Conservation (phyloP, 768 basidiomycete genomes). For the Kwoniella mangroviensis region DNA sequence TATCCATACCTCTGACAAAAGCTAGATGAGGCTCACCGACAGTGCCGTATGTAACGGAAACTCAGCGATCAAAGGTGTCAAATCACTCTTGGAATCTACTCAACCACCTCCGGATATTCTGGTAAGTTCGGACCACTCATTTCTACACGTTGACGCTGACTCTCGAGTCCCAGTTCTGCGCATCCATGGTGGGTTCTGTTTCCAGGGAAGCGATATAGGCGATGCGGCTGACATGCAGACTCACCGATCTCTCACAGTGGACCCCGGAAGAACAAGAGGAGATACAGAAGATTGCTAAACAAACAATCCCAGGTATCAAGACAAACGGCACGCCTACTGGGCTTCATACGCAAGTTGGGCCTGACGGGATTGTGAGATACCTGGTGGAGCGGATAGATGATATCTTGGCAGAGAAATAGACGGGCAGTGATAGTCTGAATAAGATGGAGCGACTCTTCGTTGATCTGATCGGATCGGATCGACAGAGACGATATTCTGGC, state of each 20-base stretch:
- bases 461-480: too few relatives aligned
- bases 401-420: constrained; percentile 27
- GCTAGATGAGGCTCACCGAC: neutral
- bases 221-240: neutral
- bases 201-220: neutral
- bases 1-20: neutral
- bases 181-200: constrained; percentile 39
- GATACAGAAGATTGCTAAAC: constrained; percentile 46
- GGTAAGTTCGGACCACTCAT: constrained; percentile 26
- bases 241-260: constrained; percentile 33
- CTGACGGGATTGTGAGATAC: constrained; percentile 49
- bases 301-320: constrained; percentile 50
- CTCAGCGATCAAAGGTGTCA: constrained; percentile 51
- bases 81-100: constrained; percentile 43
- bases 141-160: neutral
- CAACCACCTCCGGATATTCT: constrained; percentile 47
- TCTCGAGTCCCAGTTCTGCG: constrained; percentile 35
- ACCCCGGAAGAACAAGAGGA: constrained; percentile 53
- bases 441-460: too few relatives aligned
- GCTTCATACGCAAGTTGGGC: constrained; percentile 47
- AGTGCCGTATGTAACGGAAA: neutral
- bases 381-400: constrained; percentile 49
- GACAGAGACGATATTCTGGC: too few relatives aligned
- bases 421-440: too few relatives aligned
- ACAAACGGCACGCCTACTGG: constrained; percentile 52